Base-by-base conservation (phyloP, 768 basidiomycete species). In the Amyloporia xantha region DNA sequence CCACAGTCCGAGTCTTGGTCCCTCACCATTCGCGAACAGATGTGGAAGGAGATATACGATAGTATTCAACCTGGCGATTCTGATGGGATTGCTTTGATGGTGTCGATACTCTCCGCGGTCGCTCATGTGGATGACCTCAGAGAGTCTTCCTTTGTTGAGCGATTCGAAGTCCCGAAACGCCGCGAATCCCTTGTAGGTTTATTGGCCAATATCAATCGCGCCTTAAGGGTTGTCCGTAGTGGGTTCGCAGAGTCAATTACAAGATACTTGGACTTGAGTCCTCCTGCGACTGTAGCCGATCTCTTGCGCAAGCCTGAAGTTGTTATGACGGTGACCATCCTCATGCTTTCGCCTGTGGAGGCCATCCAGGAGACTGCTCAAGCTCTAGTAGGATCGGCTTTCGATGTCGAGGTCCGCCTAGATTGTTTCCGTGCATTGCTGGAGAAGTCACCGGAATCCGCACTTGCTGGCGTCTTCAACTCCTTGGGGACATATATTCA, bases 351-450 rank as follows among this genome's bases (percentile, higher is more conserved):
- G 17, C 93, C 95, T 0, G 73, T 84, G 25, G 82, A 83, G 17
- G 76, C 80, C 12, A 67, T 94, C 13, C 87, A 88, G 56, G 70
- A 74, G 38, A 81, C 86, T 10, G 87, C 84, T 1, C 87, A 92
- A 62, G 77, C 78, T 17, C 63, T 98, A n/a, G 76, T 90, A 23
- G 86, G 86, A 10, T 78, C 91, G 47, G 86, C 91, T 0, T 94
- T 87, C 58, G 88, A 95, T 55, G 88, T 83, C n/a, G 91, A 94
- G 59, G 82, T 79, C 23, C 86, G 96, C 38, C 73, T 79, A 33
- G 94, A 96, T 54, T 94, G 90, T 62, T 86, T 96, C 60, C 81
- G 87, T 6, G 81, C 79, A 12, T 68, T 98, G 19, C 71, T 98
- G 2, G 71, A 76, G 55, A 78, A 85, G 45, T 71, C 78, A 45